Conservation (phyloP, 495 filamentous ascomycete genomes). For the Bacidia rubella region DNA sequence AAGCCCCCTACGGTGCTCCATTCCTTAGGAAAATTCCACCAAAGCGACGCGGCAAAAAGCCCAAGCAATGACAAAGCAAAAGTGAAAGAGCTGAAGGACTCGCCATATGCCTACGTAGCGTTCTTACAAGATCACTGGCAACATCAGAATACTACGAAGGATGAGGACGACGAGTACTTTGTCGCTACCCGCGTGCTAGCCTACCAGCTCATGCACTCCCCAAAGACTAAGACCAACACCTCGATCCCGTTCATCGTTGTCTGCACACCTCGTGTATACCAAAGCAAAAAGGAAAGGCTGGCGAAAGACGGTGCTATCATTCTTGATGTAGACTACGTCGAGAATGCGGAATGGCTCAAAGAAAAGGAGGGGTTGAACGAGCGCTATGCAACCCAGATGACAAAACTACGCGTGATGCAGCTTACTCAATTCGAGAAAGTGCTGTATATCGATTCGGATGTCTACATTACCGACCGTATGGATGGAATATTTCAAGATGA, state of each 20-base stretch:
- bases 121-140: slow-evolving; percentile 6
- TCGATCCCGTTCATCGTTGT: slow-evolving; percentile 26
- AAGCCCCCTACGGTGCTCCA: not conserved
- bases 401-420: slow-evolving; percentile 30
- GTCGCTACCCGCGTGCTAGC: slow-evolving; percentile 27
- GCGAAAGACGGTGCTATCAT: slow-evolving; percentile 25
- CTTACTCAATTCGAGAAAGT: slow-evolving; percentile 31
- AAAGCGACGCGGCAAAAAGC: not conserved
- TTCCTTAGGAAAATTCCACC: not conserved
- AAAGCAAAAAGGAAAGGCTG: slow-evolving; percentile 20
- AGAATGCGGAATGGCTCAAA: slow-evolving; percentile 18
- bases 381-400: slow-evolving; percentile 24
- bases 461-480: slow-evolving; percentile 22
- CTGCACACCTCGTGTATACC: slow-evolving; percentile 18
- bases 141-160: slow-evolving; percentile 4
- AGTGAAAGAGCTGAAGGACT: not conserved
- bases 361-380: slow-evolving; percentile 5
- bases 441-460: slow-evolving; percentile 33
- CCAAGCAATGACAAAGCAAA: not conserved
- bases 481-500: slow-evolving; percentile 29
- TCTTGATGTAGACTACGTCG: slow-evolving; percentile 20
- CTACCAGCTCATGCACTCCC: slow-evolving; percentile 34
- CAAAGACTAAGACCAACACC: slow-evolving; percentile 19
- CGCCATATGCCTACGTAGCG: slow-evolving; percentile 12
- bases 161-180: slow-evolving; percentile 28